Evolutionary conservation across 345 rosid genomes (phyloP), one percentile per base, ranked within the genome.

Genomic region (Citrus medica): DNA sequence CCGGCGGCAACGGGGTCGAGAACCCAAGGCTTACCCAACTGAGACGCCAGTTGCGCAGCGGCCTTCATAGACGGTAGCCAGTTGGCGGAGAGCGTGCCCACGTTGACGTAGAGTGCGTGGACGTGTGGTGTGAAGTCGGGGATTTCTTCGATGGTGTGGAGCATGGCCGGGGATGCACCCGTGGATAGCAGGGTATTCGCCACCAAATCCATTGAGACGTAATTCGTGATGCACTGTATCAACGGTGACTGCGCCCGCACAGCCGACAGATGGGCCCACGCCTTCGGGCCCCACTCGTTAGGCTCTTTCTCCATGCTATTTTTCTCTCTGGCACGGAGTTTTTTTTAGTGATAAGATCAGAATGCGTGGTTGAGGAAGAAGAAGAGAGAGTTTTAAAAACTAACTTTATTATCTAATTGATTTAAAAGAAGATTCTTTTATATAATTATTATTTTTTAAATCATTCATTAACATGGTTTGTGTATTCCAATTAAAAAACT

Each of bases 141-240:
- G 79, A 90, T 76, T 80, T 95, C 98, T 46, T 81, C 82, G 25
- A 83, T 24, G 48, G 93, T 89, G 80, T 93, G 96, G 56, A 95
- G 82, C 98, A 92, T 95, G 53, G 99, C 97, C 51, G 99, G 98
- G 0, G 98, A 95, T 4, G 98, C 98, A 40, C 98, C 98, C 46
- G 93, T 95, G 17, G 98, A 82, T 66, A 92, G 83, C 67, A 95
- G 98, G 67, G 92, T 87, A 85, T 95, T 95, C 79, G 97, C 98
- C 76, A 90, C 87, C 30, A 92, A 79, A 82, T 93, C 98, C 98
- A 95, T 95, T 62, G 98, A 93, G 77, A 93, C 97, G 79, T 87
- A 88, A 86, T 95, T 95, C 69, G 97, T 92, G 81, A 95, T 95
- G 90, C 98, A 95, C 86, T 95, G 99, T 74, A 93, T 83, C 60